A percentile compares a stretch with the other conserved stretches of the same genome.
Conservation (phyloP, 2,329 filamentous ascomycete species). For the Zelopaecilomyces penicillatus region DNA sequence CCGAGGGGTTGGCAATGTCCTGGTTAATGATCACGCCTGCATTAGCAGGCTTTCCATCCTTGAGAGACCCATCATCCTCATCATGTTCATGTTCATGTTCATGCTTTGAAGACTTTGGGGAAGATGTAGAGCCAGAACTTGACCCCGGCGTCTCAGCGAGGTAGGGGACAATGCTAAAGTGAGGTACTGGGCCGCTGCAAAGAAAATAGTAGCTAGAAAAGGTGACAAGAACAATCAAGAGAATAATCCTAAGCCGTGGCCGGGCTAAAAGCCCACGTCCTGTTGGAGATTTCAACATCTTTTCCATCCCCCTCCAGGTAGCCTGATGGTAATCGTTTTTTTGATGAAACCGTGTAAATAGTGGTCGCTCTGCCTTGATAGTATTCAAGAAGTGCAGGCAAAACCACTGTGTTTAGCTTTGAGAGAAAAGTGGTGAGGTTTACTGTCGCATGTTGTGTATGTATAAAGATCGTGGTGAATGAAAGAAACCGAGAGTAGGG, state of each 20-base stretch:
- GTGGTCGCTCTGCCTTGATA: no score
- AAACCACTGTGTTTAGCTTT: no score
- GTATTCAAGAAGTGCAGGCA: no score
- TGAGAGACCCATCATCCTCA: slow-evolving; percentile 7
- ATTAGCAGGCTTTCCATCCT: slow-evolving; percentile 2
- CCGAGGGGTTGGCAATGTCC: no score
- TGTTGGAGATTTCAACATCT: slow-evolving; percentile 24
- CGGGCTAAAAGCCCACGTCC: slow-evolving; percentile 24
- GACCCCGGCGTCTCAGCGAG: slow-evolving; percentile 7
- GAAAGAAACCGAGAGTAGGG: no score
- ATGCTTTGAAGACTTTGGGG: not conserved
- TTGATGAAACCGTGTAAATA: no score
- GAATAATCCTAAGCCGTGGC: slow-evolving; percentile 33
- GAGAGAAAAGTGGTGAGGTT: no score
- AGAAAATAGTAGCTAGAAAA: slow-evolving; percentile 36
- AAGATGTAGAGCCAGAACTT: not conserved
- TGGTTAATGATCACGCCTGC: no score
- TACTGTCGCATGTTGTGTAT: no score
- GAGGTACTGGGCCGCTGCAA: slow-evolving; percentile 26
- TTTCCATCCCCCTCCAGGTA: slow-evolving; percentile 15
- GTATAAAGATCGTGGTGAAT: no score
- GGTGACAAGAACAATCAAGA: slow-evolving; percentile 31
- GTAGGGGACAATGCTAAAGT: slow-evolving; percentile 28
- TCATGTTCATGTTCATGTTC: slow-evolving; percentile 1
- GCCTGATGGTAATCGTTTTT: no score